Base-by-base conservation (phyloP, 441 rosid genomes). In the Corymbia calophylla region DNA sequence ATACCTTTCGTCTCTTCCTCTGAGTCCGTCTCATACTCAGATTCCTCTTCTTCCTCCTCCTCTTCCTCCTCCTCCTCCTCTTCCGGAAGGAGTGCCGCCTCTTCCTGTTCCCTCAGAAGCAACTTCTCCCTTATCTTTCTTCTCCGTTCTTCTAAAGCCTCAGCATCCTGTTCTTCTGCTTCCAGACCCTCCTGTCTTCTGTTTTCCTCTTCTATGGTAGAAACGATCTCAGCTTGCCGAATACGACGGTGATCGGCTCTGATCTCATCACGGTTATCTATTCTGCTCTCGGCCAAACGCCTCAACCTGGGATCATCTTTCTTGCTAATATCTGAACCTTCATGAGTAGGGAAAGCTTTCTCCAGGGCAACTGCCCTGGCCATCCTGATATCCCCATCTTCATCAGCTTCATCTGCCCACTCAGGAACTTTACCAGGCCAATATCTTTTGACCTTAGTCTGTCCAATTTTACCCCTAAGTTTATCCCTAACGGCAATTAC, bases 391-490 rank as follows among this genome's bases (percentile, higher is more conserved):
- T 96, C 96, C 8, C 91, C 95, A 91, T 97, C 99, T 92, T 97
- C 98, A 49, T 96, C 98, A 1, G 90, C 93, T 58, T 96, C 99
- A 68, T 95, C 98, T 4, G 97, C 99, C 99, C 99, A 96, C 88
- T 97, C 97, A 0, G 99, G 99, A 15, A 96, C 98, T 93, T 97
- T 97, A 53, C 98, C 99, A 17, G 98, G 98, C 99, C 99, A 97
- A 88, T 97, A 97, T 89, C 99, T 92, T 90, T 94, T 96, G 39
- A 97, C 99, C 89, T 94, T 97, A 0, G 98, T 96, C 92, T 95
- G 97, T 13, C 97, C 95, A 89, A 96, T 97, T 91, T 95, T 97
- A 62, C 98, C 97, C 87, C 95, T 93, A 11, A 96, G 96, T 87
- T 95, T 97, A 47, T 95, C 98, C 89, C 99, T 92, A 25, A 95